These are phyloP conservation scores for Hyaloperonospora brassicae DNA, from an alignment of 352 stramenopile genomes.

Conservation along the genomic window DNA sequence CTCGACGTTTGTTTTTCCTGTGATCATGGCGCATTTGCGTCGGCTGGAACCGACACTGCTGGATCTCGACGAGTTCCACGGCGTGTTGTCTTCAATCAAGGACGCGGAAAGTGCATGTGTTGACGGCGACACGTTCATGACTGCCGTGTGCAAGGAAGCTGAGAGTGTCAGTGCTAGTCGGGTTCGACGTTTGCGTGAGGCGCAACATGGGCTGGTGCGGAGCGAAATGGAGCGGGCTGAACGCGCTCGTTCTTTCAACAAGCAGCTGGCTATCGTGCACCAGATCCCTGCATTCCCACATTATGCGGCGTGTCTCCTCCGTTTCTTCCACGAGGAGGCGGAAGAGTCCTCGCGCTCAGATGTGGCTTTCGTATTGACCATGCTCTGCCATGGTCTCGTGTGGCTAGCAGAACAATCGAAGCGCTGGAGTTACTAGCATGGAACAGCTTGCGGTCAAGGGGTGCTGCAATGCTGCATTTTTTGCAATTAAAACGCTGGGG, in stretches of 20 bases:
- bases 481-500: too few relatives aligned
- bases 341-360: slow-evolving; percentile 63
- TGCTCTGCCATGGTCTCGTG: slow-evolving; percentile 74
- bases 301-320: slow-evolving; percentile 52
- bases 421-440: slow-evolving; percentile 30
- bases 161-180: slow-evolving; percentile 31
- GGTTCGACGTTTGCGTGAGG: slow-evolving; percentile 39
- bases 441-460: too few relatives aligned
- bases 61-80: slow-evolving; percentile 52
- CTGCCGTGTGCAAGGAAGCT: slow-evolving; percentile 34
- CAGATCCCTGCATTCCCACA: slow-evolving; percentile 71
- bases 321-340: slow-evolving; percentile 70
- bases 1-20: slow-evolving; percentile 70
- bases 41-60: slow-evolving; percentile 47
- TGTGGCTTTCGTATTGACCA: slow-evolving; percentile 67
- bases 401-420: slow-evolving; percentile 77
- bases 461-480: background rate
- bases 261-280: slow-evolving; percentile 63
- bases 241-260: slow-evolving; percentile 50
- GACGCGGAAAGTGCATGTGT: slow-evolving; percentile 52
- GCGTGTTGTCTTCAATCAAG: slow-evolving; percentile 68
- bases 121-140: slow-evolving; percentile 58
- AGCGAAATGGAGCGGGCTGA: slow-evolving; percentile 66
- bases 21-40: slow-evolving; percentile 74
- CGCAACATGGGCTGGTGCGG: slow-evolving; percentile 47